phyloP scores from a whole-genome alignment of 2,329 filamentous ascomycete genomes.

The Nigrospora sphaerica region DNA sequence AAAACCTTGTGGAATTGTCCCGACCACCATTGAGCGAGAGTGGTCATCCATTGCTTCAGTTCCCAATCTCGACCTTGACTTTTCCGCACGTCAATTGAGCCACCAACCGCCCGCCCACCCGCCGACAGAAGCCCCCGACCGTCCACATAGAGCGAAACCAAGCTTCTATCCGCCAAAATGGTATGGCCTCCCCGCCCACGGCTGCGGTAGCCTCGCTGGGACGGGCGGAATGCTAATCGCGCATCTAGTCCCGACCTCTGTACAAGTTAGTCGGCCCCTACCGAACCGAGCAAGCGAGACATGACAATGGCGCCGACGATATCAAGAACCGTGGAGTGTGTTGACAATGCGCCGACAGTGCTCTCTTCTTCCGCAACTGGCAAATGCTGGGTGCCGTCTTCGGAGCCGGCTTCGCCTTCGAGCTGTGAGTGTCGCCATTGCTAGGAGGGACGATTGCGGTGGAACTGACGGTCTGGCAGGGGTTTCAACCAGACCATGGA shows the following conservation, averaged over 20 bases:
- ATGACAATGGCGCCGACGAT: not conserved
- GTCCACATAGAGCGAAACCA: slow-evolving; percentile 3
- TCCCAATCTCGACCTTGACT: not conserved
- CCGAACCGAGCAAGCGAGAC: slow-evolving; percentile 2
- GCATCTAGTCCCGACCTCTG: slow-evolving; percentile 38
- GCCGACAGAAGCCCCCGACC: not conserved
- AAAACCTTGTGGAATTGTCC: no score
- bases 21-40: no score
- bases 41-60: not conserved
- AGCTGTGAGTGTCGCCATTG: slow-evolving; percentile 63
- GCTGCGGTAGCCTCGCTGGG: no score
- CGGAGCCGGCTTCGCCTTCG: slow-evolving; percentile 78
- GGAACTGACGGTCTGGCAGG: slow-evolving; percentile 43
- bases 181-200: slow-evolving; percentile 32
- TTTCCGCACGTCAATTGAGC: slow-evolving; percentile 3
- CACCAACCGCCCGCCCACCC: slow-evolving; percentile 4
- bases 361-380: slow-evolving; percentile 79
- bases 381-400: slow-evolving; percentile 86
- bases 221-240: slow-evolving; percentile 20
- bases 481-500: slow-evolving; percentile 77
- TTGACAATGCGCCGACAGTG: slow-evolving; percentile 43
- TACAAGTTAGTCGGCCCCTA: slow-evolving; percentile 47
- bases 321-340: slow-evolving; percentile 2
- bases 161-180: slow-evolving; percentile 39
- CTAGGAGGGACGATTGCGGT: not conserved